Conservation (phyloP, 2,329 filamentous ascomycete genomes). For the Pyrenophora teres region DNA sequence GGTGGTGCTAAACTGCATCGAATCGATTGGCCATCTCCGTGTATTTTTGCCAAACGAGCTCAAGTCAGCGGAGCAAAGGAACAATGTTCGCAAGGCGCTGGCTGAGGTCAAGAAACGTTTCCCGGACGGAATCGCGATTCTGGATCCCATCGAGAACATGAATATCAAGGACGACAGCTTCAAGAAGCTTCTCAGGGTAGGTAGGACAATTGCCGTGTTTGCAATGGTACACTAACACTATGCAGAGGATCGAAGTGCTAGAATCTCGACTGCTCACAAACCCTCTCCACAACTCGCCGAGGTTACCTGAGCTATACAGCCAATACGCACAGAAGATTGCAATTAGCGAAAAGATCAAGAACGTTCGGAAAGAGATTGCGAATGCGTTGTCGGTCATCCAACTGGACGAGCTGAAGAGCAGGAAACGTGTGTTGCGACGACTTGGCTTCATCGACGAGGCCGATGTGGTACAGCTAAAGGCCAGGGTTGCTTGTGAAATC, state of each 20-base stretch:
- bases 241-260: constrained; percentile 90
- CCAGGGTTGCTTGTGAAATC: constrained; percentile 96
- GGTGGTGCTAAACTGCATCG: constrained; percentile 82
- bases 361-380: constrained; percentile 82
- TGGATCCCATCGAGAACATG: constrained; percentile 98
- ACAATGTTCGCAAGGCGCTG: constrained; percentile 68
- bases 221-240: constrained; percentile 15
- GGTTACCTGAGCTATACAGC: constrained; percentile 81
- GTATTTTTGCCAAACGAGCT: constrained; percentile 83
- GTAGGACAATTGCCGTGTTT: constrained; percentile 17
- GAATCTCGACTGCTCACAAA: constrained; percentile 89
- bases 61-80: constrained; percentile 68
- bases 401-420: constrained; percentile 92
- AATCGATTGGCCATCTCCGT: constrained; percentile 80
- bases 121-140: constrained; percentile 83
- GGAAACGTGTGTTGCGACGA: constrained; percentile 91
- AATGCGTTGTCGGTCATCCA: constrained; percentile 88
- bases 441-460: constrained; percentile 94
- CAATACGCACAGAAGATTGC: constrained; percentile 83
- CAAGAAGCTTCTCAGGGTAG: constrained; percentile 78
- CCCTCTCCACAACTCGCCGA: constrained; percentile 86
- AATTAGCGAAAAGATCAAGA: constrained; percentile 78
- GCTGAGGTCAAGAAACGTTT: constrained; percentile 85
- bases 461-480: constrained; percentile 95
- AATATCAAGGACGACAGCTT: constrained; percentile 89